phyloP scores from a whole-genome alignment of 352 stramenopile genomes.

The Detonula confervacea region DNA sequence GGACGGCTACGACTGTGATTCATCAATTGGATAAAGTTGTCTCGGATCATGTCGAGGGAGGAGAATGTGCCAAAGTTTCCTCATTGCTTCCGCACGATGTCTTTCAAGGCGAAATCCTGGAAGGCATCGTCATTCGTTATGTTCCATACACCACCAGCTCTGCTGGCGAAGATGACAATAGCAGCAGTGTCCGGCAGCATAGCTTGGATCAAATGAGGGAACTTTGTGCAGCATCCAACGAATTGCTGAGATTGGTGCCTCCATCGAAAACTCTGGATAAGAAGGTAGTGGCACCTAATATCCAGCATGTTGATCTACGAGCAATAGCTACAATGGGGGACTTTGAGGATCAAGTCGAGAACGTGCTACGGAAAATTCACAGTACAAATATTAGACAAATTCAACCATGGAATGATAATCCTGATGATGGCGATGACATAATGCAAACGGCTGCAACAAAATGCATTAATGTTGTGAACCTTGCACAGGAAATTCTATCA shows the following conservation, averaged over 20 bases:
- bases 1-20: constrained; percentile 57
- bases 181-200: neutral
- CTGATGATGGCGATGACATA: constrained; percentile 5
- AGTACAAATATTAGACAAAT: constrained; percentile 25
- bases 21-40: constrained; percentile 52
- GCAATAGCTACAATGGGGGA: constrained; percentile 14
- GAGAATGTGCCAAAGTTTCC: constrained; percentile 40
- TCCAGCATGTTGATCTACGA: constrained; percentile 20
- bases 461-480: constrained; percentile 22
- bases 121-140: constrained; percentile 83
- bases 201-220: constrained; percentile 39
- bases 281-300: constrained; percentile 7
- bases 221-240: constrained; percentile 25
- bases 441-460: constrained; percentile 9
- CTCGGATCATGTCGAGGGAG: constrained; percentile 5
- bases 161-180: neutral
- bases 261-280: constrained; percentile 1
- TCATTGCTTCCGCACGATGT: constrained; percentile 73
- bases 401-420: constrained; percentile 4
- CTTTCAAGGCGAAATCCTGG: constrained; percentile 81
- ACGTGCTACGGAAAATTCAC: constrained; percentile 17
- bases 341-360: constrained; percentile 34
- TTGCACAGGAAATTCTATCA: constrained; percentile 38
- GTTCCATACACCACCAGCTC: constrained; percentile 49
- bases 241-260: constrained; percentile 55